phyloP scores from a whole-genome alignment of 2,329 filamentous ascomycete species.

The Anisogramma anomala region DNA sequence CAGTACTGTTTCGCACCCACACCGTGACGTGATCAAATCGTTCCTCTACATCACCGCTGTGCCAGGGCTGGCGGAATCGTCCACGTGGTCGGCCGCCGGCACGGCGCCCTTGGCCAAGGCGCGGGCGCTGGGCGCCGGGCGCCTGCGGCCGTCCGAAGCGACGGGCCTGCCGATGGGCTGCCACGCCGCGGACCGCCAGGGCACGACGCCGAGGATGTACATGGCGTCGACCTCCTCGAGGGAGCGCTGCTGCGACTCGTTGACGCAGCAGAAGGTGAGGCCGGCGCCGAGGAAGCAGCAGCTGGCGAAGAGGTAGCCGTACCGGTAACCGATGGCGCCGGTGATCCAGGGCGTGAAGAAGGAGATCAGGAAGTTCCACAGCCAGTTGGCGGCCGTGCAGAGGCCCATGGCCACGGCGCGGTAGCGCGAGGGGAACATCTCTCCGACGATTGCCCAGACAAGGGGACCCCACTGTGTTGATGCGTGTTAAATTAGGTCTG shows the following conservation, averaged over 20 bases:
- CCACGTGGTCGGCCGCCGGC: slow-evolving; percentile 10
- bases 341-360: slow-evolving; percentile 62
- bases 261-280: slow-evolving; percentile 56
- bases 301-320: slow-evolving; percentile 54
- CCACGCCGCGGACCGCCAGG: slow-evolving; percentile 43
- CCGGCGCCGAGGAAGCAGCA: slow-evolving; percentile 46
- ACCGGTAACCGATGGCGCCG: slow-evolving; percentile 45
- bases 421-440: slow-evolving; percentile 27
- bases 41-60: slow-evolving; percentile 3
- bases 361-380: slow-evolving; percentile 51
- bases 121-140: slow-evolving; percentile 11
- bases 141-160: slow-evolving; percentile 11
- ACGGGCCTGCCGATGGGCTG: slow-evolving; percentile 17
- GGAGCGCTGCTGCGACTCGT: slow-evolving; percentile 48
- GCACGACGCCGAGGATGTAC: slow-evolving; percentile 47
- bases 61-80: slow-evolving; percentile 4
- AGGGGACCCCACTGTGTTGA: slow-evolving; percentile 49
- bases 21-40: no score
- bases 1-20: no score
- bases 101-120: slow-evolving; percentile 10
- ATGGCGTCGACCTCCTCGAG: slow-evolving; percentile 58
- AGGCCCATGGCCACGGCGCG: slow-evolving; percentile 14
- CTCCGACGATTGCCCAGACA: slow-evolving; percentile 56
- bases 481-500: slow-evolving; percentile 26
- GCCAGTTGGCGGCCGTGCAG: slow-evolving; percentile 38